Base-by-base conservation (phyloP, 192 early-diverging fungal genomes). In the Chytriomyces sp. region DNA sequence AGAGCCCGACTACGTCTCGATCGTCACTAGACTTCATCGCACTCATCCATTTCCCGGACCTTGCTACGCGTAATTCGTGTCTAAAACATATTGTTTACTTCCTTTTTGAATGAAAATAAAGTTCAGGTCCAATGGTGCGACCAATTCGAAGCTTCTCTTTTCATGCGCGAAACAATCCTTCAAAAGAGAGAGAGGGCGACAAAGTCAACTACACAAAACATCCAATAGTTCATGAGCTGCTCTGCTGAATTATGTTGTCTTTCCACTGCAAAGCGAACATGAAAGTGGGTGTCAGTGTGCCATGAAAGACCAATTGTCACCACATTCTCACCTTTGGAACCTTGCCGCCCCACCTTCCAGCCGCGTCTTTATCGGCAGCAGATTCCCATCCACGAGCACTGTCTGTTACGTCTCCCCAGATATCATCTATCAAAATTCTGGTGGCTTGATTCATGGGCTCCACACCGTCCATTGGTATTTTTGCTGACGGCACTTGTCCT, bases 1-100 rank as follows among this genome's bases (percentile, higher is more conserved):
- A 50, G 97, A 96, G 71, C 91, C 94, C 0, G 90, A 94, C 61
- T 98, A 93, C 78, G 48, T 93, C 11, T 88, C 89, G 28, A 92
- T 97, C 50, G 50, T 87, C 7, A 85, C 85, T 8, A 82, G 89
- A 47, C 80, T 94, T 13, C 92, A 92, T 77, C 84, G 91, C 16
- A 65, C 78, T n/a, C 77, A 94, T 35, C 89, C 89, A 20, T 90
- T 89, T 59, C 92, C 94, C 7, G 88, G 83, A 6, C 91, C 92
- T 9, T 35, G 69, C 45, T 78, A 78, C 35, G 35, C 35, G 35
- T 35, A 35, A 35, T 35, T 35, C 35, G 35, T 35, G 2, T 35
- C 35, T 35, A 35, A 35, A 35, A 4, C 35, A 35, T 35, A 35
- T 35, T 35, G 35, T 35, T 35, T 35, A 35, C 35, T 35, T 35